Evolutionary conservation across 2,329 filamentous ascomycete genomes (phyloP), one percentile per base, ranked within the genome.

Genomic region (Penicillium sp.): DNA sequence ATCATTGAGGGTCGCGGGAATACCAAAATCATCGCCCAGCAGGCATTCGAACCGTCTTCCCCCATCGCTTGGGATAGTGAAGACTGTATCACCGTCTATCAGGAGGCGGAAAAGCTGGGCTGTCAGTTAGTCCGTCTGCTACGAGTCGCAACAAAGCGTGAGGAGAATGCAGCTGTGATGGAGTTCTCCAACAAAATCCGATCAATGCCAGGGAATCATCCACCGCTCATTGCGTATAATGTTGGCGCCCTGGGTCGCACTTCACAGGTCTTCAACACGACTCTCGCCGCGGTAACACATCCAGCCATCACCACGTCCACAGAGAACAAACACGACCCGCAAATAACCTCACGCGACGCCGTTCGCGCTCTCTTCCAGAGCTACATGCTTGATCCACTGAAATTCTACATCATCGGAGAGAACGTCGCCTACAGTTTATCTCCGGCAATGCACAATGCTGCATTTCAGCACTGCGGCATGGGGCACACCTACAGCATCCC

Each of bases 261-360:
- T 10, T 73, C 72, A n/a, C 72, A 74, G 50, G 64, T 74, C 1
- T 71, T 73, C 52, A 74, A 74, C 50, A 64, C 64, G 3, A 68
- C 66, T 12, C 55, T 74, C 40, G 74, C 70, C 7, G 62, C 64
- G 2, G 71, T 74, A n/a, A 71, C 67, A 3, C 72, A 74, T 45
- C 63, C 68, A 14, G 67, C 66, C 5, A 67, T 73, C 42, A 58
- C 58, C 22, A 58, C 56, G 10, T 43, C 45, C 7, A 39, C 41
- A 5, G 54, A 59, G 19, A 59, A 64, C 37, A 57, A 55, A 38
- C 53, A 56, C 6, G 66, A 71, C 44, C 62, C 70, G 10, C 57
- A 64, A 38, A 68, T 72, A 14, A 71, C 66, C 6, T 68, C 70
- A 6, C 63, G 59, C 38, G 69, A 72, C 41, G 68, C 68, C 6